A percentile compares a stretch with the other conserved stretches of the same genome.
Conservation (phyloP, 176 grass and related monocot species). For the Zea mays region DNA sequence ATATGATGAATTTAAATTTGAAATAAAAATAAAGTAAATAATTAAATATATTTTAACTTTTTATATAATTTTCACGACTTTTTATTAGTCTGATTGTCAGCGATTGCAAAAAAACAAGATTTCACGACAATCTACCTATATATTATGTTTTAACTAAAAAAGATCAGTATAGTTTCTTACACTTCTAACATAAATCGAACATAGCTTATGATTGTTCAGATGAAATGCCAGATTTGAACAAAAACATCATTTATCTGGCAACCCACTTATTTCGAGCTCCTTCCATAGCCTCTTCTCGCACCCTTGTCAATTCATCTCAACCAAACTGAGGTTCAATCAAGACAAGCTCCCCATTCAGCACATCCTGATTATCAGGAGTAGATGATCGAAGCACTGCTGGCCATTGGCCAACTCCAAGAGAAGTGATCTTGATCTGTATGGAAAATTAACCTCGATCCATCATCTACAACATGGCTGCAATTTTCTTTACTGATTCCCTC, state of each 20-base stretch:
- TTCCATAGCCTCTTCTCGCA: constrained; percentile 59
- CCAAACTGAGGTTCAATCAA: constrained; percentile 69
- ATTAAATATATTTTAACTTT: too few relatives aligned
- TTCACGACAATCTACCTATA: too few relatives aligned
- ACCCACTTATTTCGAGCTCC: constrained; percentile 58
- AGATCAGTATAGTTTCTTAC: constrained; percentile 21
- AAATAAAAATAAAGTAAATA: too few relatives aligned
- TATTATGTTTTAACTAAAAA: constrained; percentile 23
- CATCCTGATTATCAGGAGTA: constrained; percentile 45
- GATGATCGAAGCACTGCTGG: constrained; percentile 39
- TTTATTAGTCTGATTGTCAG: too few relatives aligned
- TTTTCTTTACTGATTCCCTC: constrained; percentile 26
- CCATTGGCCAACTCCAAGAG: constrained; percentile 34
- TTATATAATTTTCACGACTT: too few relatives aligned
- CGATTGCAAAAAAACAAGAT: too few relatives aligned
- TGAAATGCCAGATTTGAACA: constrained; percentile 17
- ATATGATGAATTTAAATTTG: too few relatives aligned
- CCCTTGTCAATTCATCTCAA: constrained; percentile 71
- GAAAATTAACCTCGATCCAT: constrained; percentile 31
- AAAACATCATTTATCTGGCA: constrained; percentile 37
- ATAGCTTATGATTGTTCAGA: constrained; percentile 41
- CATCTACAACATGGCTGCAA: constrained; percentile 16
- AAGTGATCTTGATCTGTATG: constrained; percentile 38
- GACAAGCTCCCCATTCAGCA: constrained; percentile 57
- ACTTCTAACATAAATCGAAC: constrained; percentile 30